Base-by-base conservation (phyloP, 2,329 filamentous ascomycete species). In the Penicillium sp. region DNA sequence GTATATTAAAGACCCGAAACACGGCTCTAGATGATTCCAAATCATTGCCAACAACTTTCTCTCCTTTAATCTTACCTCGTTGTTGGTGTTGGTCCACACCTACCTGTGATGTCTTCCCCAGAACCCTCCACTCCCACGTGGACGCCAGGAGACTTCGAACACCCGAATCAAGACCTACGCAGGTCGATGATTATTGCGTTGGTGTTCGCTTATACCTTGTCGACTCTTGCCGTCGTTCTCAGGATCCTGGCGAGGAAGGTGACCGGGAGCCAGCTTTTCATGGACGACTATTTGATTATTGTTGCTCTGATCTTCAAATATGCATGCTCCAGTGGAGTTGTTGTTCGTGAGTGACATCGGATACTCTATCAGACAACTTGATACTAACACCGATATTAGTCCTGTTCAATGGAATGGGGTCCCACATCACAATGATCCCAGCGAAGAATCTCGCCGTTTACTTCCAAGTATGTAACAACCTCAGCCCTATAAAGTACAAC, bases 211-310 rank as follows among this genome's bases (percentile, higher is more conserved):
- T 69, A 67, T 24, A 61, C 59, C 0, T 38, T 68, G 16, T 65
- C 67, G 6, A 69, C 67, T 3, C 32, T 66, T 5, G 58, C 69
- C 5, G 64, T 71, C 31, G 65, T 34, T 3, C 50, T 71, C 22
- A 66, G 69, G 2, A 57, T 71, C 5, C 14, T 67, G 43, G 63
- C 69, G 2, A 50, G 69, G 29, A 64, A 59, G 35, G 48, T 71
- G 43, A 68, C 61, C 7, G 65, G 66, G 1, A 62, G 58, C 29
- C 59, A 44, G 7, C 44, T 71, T n/a, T 69, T 64, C 37, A 24
- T 70, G 55, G 69, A 71, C 55, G 68, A 71, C 55, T 66, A 66
- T 48, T 56, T 71, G 54, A 70, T 70, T 43, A 24, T 71, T 4
- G 51, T 69, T 38, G 68, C 68, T 47, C 51, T 71, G 52, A 39